These are phyloP conservation scores for Stephanodiscus minutulus DNA, from an alignment of 108 stramenopile genomes.

Conservation along the genomic window DNA sequence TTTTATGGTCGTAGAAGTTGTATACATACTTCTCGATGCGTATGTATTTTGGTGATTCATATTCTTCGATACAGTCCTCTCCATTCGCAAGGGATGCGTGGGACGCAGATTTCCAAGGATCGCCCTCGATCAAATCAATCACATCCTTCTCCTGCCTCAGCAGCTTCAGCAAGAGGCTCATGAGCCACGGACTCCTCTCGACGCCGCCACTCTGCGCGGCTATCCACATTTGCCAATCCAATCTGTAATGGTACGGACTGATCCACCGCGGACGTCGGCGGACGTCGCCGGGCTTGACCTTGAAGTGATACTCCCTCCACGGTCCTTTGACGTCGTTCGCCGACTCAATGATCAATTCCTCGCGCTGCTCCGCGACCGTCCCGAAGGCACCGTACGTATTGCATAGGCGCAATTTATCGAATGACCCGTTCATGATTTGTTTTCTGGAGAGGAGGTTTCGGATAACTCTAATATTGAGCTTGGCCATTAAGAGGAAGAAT, in stretches of 20 bases:
- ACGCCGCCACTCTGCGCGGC: slow-evolving; percentile 37
- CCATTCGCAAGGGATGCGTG: neutral
- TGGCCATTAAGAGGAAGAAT: slow-evolving; percentile 41
- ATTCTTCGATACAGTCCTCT: neutral
- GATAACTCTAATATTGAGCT: slow-evolving; percentile 57
- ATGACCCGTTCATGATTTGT: slow-evolving; percentile 75
- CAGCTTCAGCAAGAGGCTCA: slow-evolving; percentile 51
- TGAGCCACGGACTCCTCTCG: slow-evolving; percentile 62
- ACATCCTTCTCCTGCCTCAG: slow-evolving; percentile 59
- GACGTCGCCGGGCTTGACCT: slow-evolving; percentile 65
- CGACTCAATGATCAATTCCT: slow-evolving; percentile 59
- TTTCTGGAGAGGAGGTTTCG: slow-evolving; percentile 49
- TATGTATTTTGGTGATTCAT: slow-evolving; percentile 56
- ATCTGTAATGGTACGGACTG: slow-evolving; percentile 65
- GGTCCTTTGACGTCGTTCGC: slow-evolving; percentile 44
- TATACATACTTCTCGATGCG: slow-evolving; percentile 64
- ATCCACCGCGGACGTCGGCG: slow-evolving; percentile 46
- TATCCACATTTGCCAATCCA: slow-evolving; percentile 80
- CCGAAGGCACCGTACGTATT: slow-evolving; percentile 76
- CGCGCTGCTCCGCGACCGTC: slow-evolving; percentile 50
- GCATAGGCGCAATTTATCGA: slow-evolving; percentile 58
- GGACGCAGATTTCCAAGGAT: slow-evolving; percentile 46
- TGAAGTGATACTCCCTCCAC: slow-evolving; percentile 71
- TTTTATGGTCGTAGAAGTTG: slow-evolving; percentile 32
- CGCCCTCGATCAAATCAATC: slow-evolving; percentile 46